Base-by-base conservation (phyloP, 352 stramenopile genomes). In the Globisporangium barbulae region DNA sequence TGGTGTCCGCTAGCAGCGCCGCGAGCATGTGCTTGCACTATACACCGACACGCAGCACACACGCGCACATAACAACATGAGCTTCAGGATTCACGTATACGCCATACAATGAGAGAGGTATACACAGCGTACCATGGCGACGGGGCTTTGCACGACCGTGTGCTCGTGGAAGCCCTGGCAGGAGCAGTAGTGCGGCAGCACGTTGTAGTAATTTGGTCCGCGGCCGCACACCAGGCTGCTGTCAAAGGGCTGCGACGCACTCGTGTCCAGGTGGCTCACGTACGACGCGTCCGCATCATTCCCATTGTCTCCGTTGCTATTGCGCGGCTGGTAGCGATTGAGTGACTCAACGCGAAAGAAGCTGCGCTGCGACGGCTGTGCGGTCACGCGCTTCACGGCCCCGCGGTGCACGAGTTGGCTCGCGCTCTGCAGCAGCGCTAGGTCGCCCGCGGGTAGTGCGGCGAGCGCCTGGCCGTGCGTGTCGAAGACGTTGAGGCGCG, bases 21-120 rank as follows among this genome's bases (percentile, higher is more conserved):
- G 82, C 82, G 35, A 87, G 70, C 55, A 91, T 88, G 67, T 91
- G 82, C 67, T 91, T 91, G 69, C 82, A 91, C 82, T 91, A 63
- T 19, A 63, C 28, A 22, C 4, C 37, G 33, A 41, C 4, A 41
- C 47, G 59, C 12, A 28, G 49, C 31, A 64, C 8, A 53, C 9
- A 56, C 55, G n/a, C 8, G n/a, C 8, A 44, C 39, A 33, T 31
- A 22, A 19, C 7, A 12, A 28, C 15, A 33, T 44, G 6, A 41
- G 30, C 22, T 30, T 6, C n/a, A 21, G 12, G 12, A 8, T 21
- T 44, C 8, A n/a, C 19, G 19, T 45, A 22, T 58, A 12, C 25
- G 37, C 25, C 28, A 59, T 2, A 25, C 31, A 19, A 39, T 22
- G 5, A 35, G 25, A 7, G 22, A 22, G 7, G 12, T 31, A 28